A percentile compares a stretch with the other conserved stretches of the same genome.
Evolutionary conservation across 768 basidiomycete species (phyloP).

Genomic region (Cystobasidium ongulense): DNA sequence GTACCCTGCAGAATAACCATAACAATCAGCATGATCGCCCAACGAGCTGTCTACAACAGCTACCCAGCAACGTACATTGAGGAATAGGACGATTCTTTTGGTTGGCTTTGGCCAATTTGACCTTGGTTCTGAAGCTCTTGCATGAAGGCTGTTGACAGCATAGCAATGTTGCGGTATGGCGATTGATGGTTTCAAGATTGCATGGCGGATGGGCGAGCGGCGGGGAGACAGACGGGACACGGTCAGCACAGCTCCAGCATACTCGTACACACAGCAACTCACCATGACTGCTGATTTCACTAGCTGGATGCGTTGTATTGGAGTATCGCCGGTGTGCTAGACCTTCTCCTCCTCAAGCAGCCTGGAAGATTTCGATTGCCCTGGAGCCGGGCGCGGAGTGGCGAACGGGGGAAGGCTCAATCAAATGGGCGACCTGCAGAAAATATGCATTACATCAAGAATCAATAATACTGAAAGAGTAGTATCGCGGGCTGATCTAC

Average conservation of each 20-base stretch:
- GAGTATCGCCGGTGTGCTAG: not conserved
- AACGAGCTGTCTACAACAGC: not conserved
- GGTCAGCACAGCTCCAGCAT: not conserved
- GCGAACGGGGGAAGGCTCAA: slow-evolving; percentile 6
- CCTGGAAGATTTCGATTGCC: not conserved
- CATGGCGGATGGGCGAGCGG: not conserved
- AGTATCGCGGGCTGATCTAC: no score
- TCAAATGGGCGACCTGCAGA: not conserved
- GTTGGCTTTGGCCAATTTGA: slow-evolving; percentile 87
- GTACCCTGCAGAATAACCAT: not conserved
- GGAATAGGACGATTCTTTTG: slow-evolving; percentile 98
- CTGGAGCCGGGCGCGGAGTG: not conserved
- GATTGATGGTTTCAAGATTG: not conserved
- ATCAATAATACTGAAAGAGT: not conserved
- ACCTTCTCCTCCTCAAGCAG: not conserved
- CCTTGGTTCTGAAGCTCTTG: slow-evolving; percentile 96
- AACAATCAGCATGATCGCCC: not conserved
- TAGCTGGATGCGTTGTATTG: not conserved
- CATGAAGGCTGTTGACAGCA: slow-evolving; percentile 64
- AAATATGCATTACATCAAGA: not conserved
- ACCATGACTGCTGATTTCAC: slow-evolving; percentile 14
- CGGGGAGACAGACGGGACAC: not conserved
- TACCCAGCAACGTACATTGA: slow-evolving; percentile 71
- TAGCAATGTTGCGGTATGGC: not conserved
- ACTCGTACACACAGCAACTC: not conserved